Base-by-base conservation (phyloP, 2,329 filamentous ascomycete genomes). In the Monilinia polystroma region DNA sequence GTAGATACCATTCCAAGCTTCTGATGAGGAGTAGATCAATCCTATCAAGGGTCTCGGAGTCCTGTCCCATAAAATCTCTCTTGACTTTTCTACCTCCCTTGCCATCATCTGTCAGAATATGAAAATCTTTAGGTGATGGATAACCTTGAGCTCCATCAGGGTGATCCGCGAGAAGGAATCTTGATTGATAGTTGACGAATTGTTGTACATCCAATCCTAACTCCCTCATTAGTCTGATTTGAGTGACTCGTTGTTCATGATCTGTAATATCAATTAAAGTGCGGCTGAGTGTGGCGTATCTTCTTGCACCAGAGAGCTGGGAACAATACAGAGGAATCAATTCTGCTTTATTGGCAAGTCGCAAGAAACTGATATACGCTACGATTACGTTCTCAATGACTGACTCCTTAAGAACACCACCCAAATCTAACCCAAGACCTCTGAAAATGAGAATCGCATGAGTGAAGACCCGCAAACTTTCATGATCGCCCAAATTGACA, bases 291-390 rank as follows among this genome's bases (percentile, higher is more conserved):
- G 89, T 88, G 65, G 87, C 84, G 72, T 92, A 88, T 69, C 85
- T 84, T 69, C 89, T 84, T 16, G 86, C 81, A 8, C 82, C 80
- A 12, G 86, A 83, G 16, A 99, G 82, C 72, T 92, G 89, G 11
- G 92, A 92, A 69, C 91, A 93, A 77, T 99, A 99, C 0, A 96
- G 81, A 0, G 95, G 93, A 66, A 97, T 90, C 53, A 95, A 80
- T 69, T 94, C 89, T 68, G 90, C 87, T 65, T 95, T 86, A 45
- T 87, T 86, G 20, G 86, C 85, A 57, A 90, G 83, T 54, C 91
- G 87, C 49, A 99, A 80, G 68, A 90, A 88, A 72, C 90, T 90
- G 66, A 96, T 90, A 76, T 98, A 98, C 4, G 87, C 88, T 0
- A 90, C 87, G 63, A 97, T 82, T 57, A 94, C 87, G 73, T 91